Evolutionary conservation across 768 basidiomycete genomes (phyloP).

Genomic region (Mycena crocata): DNA sequence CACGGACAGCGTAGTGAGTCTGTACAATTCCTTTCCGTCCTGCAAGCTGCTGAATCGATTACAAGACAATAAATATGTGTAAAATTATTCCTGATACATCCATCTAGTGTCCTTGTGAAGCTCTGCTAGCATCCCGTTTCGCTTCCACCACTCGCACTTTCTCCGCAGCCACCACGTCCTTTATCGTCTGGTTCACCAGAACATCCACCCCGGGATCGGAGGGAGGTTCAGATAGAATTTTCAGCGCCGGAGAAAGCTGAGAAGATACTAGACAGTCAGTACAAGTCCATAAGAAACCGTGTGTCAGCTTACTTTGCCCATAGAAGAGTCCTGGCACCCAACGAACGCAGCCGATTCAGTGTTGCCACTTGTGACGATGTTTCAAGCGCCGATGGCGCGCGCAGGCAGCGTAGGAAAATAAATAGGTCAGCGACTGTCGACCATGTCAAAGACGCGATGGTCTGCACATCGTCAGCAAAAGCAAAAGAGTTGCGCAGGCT

Average conservation of each 20-base stretch:
- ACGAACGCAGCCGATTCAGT: constrained; percentile 61
- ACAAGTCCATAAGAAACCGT: background rate
- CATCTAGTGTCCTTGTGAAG: constrained; percentile 40
- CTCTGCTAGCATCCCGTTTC: constrained; percentile 45
- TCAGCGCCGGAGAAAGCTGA: constrained; percentile 69
- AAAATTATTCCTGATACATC: constrained; percentile 13
- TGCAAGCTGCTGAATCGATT: constrained; percentile 21
- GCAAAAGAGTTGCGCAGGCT: background rate
- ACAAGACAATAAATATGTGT: constrained; percentile 1
- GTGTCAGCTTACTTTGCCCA: constrained; percentile 57
- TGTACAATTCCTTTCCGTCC: constrained; percentile 29
- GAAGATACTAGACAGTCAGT: constrained; percentile 12
- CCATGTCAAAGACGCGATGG: constrained; percentile 63
- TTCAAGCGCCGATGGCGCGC: constrained; percentile 64
- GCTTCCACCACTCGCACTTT: constrained; percentile 68
- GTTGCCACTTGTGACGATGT: constrained; percentile 61
- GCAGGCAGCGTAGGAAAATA: constrained; percentile 68
- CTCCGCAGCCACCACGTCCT: constrained; percentile 76
- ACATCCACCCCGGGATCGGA: constrained; percentile 55
- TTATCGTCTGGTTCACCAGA: constrained; percentile 68
- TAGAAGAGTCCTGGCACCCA: constrained; percentile 61
- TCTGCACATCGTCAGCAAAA: constrained; percentile 50
- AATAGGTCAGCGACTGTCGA: constrained; percentile 76
- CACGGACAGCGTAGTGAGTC: constrained; percentile 70
- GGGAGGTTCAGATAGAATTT: constrained; percentile 63